Conservation (phyloP, 1,284 basidiomycete genomes). For the Xerocomus amazonicus region DNA sequence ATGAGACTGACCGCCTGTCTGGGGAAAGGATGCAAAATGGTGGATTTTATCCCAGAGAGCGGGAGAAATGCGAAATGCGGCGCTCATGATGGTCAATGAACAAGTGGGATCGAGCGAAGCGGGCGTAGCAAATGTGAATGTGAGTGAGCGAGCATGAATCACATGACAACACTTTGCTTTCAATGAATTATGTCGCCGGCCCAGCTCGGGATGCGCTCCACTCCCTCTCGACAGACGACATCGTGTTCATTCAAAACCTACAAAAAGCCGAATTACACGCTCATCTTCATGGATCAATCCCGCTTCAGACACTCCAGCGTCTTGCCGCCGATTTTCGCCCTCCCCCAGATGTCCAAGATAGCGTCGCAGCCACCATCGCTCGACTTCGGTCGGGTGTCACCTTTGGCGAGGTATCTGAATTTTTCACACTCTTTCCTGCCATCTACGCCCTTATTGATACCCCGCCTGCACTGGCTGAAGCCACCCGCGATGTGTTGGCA, state of each 20-base stretch:
- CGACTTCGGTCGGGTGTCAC: constrained; percentile 47
- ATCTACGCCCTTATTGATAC: constrained; percentile 74
- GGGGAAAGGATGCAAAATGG: constrained; percentile 92
- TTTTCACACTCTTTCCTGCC: constrained; percentile 71
- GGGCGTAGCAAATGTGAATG: too few relatives aligned
- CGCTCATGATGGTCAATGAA: constrained; percentile 19
- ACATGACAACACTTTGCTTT: constrained; percentile 14
- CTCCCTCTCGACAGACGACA: constrained; percentile 48
- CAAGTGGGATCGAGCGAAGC: too few relatives aligned
- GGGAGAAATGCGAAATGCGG: constrained; percentile 67
- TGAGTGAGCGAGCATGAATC: constrained; percentile 5
- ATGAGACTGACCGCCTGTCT: constrained; percentile 71
- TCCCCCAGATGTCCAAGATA: constrained; percentile 10
- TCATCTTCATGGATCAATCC: constrained; percentile 80
- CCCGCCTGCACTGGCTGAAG: constrained; percentile 47
- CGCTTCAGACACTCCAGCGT: constrained; percentile 57
- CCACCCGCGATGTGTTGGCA: constrained; percentile 58
- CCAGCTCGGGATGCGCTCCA: constrained; percentile 43
- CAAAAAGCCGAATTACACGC: constrained; percentile 82
- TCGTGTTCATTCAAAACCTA: constrained; percentile 55
- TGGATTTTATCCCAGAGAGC: constrained; percentile 91
- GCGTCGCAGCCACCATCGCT: constrained; percentile 16
- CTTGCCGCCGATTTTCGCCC: constrained; percentile 51
- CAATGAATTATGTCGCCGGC: constrained; percentile 18
- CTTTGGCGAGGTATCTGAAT: constrained; percentile 58